Evolutionary conservation across 148 eudicot species (phyloP), one percentile per base, ranked within the genome.

Genomic region (Persicaria maculosa): DNA sequence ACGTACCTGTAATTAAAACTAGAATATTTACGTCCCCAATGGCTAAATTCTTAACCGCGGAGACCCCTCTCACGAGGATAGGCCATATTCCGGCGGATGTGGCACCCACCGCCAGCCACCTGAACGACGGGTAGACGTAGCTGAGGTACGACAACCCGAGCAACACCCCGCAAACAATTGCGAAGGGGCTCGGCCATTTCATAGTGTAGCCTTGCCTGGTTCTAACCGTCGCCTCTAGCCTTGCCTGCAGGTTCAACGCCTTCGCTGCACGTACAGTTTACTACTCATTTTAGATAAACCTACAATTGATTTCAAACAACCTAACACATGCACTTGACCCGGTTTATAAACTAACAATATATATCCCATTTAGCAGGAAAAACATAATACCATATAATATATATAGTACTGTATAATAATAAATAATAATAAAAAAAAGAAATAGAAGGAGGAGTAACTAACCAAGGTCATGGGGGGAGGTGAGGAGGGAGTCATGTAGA

Each of bases 171-270:
- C 79, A 80, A 40, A 75, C 80, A n/a, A 85, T 10, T 15, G 78
- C 78, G 82, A 81, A 80, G 53, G 19, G 72, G 50, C 83, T 85
- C 9, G 88, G 88, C 85, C 78, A 82, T 80, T 72, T 80, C 53
- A 78, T 79, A 31, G 68, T 50, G 77, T 75, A 54, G 25, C 50
- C 40, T 44, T 79, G 77, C 6, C 83, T 73, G n/a, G 77, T 74
- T 59, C 79, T 74, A 15, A 80, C 64, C 16, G 17, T 83, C 55
- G 88, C 88, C 70, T 85, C 84, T 72, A 85, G 72, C 59, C 86
- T 75, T 43, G 83, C 82, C 64, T 69, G n/a, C n/a, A n/a, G 76
- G 59, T 85, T 85, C 61, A 85, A 48, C n/a, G 76, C 88, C 64
- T 79, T 72, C 50, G 76, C 84, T 83, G 79, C 36, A 31, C 36